A percentile compares a stretch with the other conserved stretches of the same genome.
Evolutionary conservation across 2,329 filamentous ascomycete genomes (phyloP).

Genomic region (Trichoderma koningii): DNA sequence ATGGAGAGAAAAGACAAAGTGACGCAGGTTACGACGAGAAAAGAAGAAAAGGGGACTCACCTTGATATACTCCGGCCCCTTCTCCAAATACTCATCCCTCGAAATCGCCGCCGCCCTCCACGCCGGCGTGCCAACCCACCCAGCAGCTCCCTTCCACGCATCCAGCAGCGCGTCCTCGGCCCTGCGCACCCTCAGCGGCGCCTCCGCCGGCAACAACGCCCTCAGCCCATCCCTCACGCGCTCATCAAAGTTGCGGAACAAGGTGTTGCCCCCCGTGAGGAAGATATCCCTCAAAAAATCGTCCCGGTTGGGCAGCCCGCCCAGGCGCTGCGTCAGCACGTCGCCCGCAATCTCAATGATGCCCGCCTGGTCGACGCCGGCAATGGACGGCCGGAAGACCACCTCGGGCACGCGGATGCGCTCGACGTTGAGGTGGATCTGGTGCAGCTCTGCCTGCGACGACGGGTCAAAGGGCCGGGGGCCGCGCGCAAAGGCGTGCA

Average conservation of each 20-base stretch:
- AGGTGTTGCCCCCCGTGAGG: slow-evolving; percentile 87
- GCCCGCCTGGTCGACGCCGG: slow-evolving; percentile 89
- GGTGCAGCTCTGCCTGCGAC: slow-evolving; percentile 76
- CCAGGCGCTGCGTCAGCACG: slow-evolving; percentile 81
- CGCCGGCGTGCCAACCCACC: slow-evolving; percentile 69
- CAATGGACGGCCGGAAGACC: slow-evolving; percentile 88
- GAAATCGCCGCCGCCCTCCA: slow-evolving; percentile 70
- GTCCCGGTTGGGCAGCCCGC: slow-evolving; percentile 57
- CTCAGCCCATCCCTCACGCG: slow-evolving; percentile 72
- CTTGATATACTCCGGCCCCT: slow-evolving; percentile 92
- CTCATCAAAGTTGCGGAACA: slow-evolving; percentile 86
- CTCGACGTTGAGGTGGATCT: slow-evolving; percentile 95
- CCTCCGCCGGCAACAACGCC: slow-evolving; percentile 69
- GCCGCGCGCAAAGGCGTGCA: slow-evolving; percentile 88
- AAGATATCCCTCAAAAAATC: slow-evolving; percentile 84
- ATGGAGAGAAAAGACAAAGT: slow-evolving; percentile 11
- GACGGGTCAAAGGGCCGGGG: slow-evolving; percentile 82
- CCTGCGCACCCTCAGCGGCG: slow-evolving; percentile 68
- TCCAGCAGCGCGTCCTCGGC: slow-evolving; percentile 79
- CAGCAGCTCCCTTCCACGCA: slow-evolving; percentile 90
- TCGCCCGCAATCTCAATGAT: slow-evolving; percentile 89
- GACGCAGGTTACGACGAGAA: background rate
- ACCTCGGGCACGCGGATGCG: slow-evolving; percentile 92
- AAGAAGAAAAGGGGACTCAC: slow-evolving; percentile 47
- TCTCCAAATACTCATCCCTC: slow-evolving; percentile 83